Evolutionary conservation across 768 basidiomycete genomes (phyloP).

Genomic region (Phylloporus arenicola): DNA sequence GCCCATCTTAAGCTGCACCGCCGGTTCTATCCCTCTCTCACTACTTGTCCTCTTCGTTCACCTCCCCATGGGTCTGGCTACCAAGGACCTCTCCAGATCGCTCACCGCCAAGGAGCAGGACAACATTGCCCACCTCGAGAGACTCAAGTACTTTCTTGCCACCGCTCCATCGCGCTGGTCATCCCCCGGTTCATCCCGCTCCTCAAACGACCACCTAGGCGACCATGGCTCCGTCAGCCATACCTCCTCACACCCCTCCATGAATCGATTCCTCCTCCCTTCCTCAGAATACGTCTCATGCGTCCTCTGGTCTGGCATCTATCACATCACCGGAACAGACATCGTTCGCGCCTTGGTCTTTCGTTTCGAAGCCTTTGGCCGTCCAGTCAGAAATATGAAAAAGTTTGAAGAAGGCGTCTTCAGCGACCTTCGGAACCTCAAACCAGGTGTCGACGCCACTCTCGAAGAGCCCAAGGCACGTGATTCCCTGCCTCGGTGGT

Average conservation of each 20-base stretch:
- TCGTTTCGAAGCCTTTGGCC: conserved; percentile 86
- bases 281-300: conserved; percentile 86
- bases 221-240: conserved; percentile 31
- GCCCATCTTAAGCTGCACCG: conserved; percentile 2
- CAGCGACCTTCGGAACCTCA: conserved; percentile 86
- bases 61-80: conserved; percentile 23
- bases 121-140: conserved; percentile 66
- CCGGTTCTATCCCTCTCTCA: conserved; percentile 6
- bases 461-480: conserved; percentile 93
- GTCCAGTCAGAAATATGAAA: conserved; percentile 89
- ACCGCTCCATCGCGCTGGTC: conserved; percentile 78
- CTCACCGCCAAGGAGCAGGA: conserved; percentile 64
- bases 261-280: conserved; percentile 85
- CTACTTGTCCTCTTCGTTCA: neutral
- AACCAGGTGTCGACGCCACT: conserved; percentile 88
- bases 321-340: conserved; percentile 95
- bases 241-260: conserved; percentile 62
- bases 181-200: conserved; percentile 29
- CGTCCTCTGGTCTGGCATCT: conserved; percentile 86
- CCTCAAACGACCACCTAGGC: conserved; percentile 11
- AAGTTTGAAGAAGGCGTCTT: conserved; percentile 98
- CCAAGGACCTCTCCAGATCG: conserved; percentile 36
- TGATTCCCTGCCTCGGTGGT: conserved; percentile 8
- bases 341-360: conserved; percentile 95
- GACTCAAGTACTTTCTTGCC: conserved; percentile 85